Base-by-base conservation (phyloP, 2,329 filamentous ascomycete genomes). In the Colletotrichum karsti region DNA sequence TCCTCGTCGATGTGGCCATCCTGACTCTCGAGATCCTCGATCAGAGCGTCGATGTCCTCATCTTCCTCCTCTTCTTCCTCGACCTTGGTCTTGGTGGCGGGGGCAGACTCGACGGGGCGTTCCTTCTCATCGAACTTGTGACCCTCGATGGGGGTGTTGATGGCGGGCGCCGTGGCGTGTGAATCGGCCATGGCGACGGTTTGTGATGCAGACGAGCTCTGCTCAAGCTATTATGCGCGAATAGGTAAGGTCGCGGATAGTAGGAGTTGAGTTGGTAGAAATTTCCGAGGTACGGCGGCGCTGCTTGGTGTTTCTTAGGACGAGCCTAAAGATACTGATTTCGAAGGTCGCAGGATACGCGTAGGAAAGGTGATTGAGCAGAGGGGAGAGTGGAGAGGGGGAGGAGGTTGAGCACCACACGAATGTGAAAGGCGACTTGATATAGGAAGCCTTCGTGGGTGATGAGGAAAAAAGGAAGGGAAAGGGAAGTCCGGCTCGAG, bases 11-110 rank as follows among this genome's bases (percentile, higher is more conserved):
- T 83, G 60, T 90, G 89, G 62, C 91, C 93, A 79, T 96, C 93
- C 74, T 93, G 86, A 44, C 91, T 94, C 82, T 96, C 92, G 73
- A 97, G 91, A 75, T 96, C 93, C 79, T 94, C 92, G 73, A 97
- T 97, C 75, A 97, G 86, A 76, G 91, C 90, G 77, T 97, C 93
- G 73, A 97, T 94, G 78, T 95, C 92, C 82, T 94, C 92, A 74
- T 94, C 92, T 30, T 82, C 78, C 50, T 93, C 92, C 22, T 94
- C 91, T 54, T 93, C 91, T 6, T 91, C 90, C 30, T 87, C 87
- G 46, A 76, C 77, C 75, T 82, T 83, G 67, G 77, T 74, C 74
- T 81, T 80, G 75, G 79, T 78, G 67, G 78, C 70, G 44, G 78
- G 71, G 42, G 77, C 71, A 51, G 77, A 73, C 41, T 76, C 74